Conservation (phyloP, 441 rosid species). For the Lepidium campestre region DNA sequence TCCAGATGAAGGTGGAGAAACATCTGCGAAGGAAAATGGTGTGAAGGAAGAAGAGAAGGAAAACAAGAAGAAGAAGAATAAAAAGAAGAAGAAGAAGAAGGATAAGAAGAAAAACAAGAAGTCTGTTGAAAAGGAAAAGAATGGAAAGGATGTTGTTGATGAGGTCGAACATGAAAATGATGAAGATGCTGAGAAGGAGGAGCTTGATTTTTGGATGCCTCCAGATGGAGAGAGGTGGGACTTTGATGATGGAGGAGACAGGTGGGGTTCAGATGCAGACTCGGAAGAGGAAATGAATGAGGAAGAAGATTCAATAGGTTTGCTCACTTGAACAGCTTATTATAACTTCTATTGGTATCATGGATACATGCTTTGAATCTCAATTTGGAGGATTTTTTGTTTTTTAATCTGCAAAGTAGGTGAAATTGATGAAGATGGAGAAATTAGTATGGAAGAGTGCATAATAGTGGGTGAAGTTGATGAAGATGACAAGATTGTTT, state of each 20-base stretch:
- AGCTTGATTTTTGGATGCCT: slow-evolving; percentile 85
- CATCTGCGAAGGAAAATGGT: slow-evolving; percentile 18
- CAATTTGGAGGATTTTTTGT: not conserved
- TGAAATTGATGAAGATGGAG: slow-evolving; percentile 6
- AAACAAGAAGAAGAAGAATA: slow-evolving; percentile 34
- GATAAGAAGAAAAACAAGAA: slow-evolving; percentile 37
- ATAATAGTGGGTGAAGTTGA: slow-evolving; percentile 3
- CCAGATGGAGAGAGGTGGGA: slow-evolving; percentile 86
- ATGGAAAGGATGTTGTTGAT: slow-evolving; percentile 26
- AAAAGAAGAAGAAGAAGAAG: slow-evolving; percentile 40
- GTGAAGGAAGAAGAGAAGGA: slow-evolving; percentile 35
- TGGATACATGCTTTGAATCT: not conserved
- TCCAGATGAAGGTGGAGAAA: slow-evolving; percentile 29
- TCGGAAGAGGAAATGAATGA: slow-evolving; percentile 40
- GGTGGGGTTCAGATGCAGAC: slow-evolving; percentile 76
- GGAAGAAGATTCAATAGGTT: slow-evolving; percentile 56
- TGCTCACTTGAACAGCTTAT: slow-evolving; percentile 4
- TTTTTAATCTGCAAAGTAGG: not conserved
- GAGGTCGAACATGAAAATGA: slow-evolving; percentile 51
- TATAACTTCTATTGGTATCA: not conserved
- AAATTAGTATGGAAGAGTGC: slow-evolving; percentile 14
- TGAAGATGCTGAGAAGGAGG: slow-evolving; percentile 48
- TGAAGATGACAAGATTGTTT: slow-evolving; percentile 5
- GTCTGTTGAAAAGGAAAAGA: slow-evolving; percentile 23
- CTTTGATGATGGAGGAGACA: slow-evolving; percentile 73